phyloP scores from a whole-genome alignment of 768 basidiomycete genomes.

The Suillus lakei region DNA sequence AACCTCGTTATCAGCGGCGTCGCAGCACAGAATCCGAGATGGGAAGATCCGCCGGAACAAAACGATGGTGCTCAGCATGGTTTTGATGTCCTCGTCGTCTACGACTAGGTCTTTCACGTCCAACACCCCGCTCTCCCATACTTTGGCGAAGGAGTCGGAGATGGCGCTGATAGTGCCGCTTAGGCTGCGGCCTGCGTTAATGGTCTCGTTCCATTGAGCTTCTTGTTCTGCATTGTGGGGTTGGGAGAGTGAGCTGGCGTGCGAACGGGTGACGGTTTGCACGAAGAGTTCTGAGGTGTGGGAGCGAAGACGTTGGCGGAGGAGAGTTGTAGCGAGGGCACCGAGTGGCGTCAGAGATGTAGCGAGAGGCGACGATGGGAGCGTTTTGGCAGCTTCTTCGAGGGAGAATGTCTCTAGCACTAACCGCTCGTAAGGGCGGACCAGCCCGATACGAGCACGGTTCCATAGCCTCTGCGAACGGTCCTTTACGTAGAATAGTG shows the following conservation, averaged over 20 bases:
- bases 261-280: conserved; percentile 38
- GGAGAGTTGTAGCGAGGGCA: conserved; percentile 53
- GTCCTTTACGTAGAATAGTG: conserved; percentile 36
- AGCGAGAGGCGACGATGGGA: conserved; percentile 27
- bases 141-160: conserved; percentile 58
- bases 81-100: conserved; percentile 52
- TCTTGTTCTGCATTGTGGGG: conserved; percentile 27
- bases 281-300: conserved; percentile 64
- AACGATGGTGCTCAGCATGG: conserved; percentile 61
- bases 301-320: conserved; percentile 55
- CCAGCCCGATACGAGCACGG: conserved; percentile 33
- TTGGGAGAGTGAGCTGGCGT: conserved; percentile 15
- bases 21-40: conserved; percentile 23
- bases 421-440: conserved; percentile 55
- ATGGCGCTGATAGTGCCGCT: conserved; percentile 62
- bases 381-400: conserved; percentile 53
- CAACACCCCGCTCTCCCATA: conserved; percentile 49
- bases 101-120: conserved; percentile 36
- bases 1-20: conserved; percentile 31
- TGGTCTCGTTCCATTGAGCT: conserved; percentile 50
- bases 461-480: conserved; percentile 53
- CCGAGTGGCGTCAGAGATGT: conserved; percentile 45
- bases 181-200: conserved; percentile 65
- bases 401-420: conserved; percentile 57
- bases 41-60: conserved; percentile 68